Percentiles rank a stretch among this genome's conserved stretches.
phyloP scores from a whole-genome alignment of 139 green algal species.

The Chlamydomonas incerta region DNA sequence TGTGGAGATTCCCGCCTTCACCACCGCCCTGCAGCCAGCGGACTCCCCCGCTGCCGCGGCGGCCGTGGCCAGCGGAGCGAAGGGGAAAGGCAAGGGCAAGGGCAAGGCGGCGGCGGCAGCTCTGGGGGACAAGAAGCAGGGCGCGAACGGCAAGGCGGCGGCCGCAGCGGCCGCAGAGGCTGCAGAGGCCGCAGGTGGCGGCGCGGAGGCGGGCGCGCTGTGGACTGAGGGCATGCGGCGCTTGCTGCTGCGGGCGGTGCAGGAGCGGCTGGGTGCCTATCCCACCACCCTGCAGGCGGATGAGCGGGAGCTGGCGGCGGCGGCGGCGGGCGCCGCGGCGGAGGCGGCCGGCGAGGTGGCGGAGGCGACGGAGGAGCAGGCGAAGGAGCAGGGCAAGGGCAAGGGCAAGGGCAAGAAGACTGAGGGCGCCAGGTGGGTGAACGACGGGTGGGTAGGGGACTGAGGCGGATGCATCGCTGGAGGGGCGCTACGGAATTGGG shows the following conservation, averaged over 20 bases:
- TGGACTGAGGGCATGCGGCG: conserved; percentile 18
- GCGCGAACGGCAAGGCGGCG: neutral
- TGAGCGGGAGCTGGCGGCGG: neutral
- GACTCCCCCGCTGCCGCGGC: neutral
- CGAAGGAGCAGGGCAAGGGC: neutral
- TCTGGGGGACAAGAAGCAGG: neutral
- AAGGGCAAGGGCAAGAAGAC: neutral
- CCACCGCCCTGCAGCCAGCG: neutral
- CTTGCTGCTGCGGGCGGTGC: neutral
- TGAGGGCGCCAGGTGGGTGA: neutral
- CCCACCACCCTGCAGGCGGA: conserved; percentile 23
- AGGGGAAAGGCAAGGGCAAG: neutral
- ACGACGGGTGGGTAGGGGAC: neutral
- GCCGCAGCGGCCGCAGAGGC: neutral
- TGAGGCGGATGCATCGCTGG: too few species aligned
- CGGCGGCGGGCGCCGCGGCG: neutral
- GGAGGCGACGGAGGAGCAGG: neutral
- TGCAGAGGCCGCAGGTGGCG: too few species aligned
- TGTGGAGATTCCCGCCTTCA: neutral
- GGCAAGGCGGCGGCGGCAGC: neutral
- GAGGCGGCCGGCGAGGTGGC: neutral
- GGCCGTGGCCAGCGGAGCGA: too few species aligned
- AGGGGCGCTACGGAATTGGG: too few species aligned
- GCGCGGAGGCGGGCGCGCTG: neutral
- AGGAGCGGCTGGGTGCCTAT: neutral